Conservation (phyloP, 331 rosid species). For the Erythrophleum ivorense region DNA sequence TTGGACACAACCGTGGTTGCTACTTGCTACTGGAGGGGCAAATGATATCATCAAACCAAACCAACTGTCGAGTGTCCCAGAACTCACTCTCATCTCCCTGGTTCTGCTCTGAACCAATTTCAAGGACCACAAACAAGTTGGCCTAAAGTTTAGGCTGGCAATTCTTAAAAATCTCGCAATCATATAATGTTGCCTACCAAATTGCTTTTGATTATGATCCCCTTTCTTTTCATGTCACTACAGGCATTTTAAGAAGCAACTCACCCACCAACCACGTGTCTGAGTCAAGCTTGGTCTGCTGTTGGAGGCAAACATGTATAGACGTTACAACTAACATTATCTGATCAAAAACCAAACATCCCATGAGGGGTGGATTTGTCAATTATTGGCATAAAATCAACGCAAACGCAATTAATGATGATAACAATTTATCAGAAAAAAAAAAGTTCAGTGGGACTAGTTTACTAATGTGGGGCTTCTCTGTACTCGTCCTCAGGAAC, state of each 20-base stretch:
- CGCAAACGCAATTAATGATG: not conserved
- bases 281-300: constrained; percentile 14
- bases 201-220: not conserved
- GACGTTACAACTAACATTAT: constrained; percentile 27
- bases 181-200: constrained; percentile 33
- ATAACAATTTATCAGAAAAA: not conserved
- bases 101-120: not conserved
- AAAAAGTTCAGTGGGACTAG: not conserved
- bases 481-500: constrained; percentile 36
- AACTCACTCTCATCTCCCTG: not conserved
- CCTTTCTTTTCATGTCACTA: constrained; percentile 1
- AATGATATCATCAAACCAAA: not conserved
- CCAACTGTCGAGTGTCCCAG: not conserved
- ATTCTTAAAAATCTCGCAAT: constrained; percentile 24
- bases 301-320: not conserved
- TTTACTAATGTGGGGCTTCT: constrained; percentile 17
- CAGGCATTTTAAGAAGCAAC: constrained; percentile 12
- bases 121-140: constrained; percentile 22
- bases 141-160: constrained; percentile 11
- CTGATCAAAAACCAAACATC: constrained; percentile 25
- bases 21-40: not conserved
- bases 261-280: constrained; percentile 26
- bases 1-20: not conserved
- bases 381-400: constrained; percentile 33
- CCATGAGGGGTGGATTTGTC: constrained; percentile 39